phyloP scores from a whole-genome alignment of 148 eudicot genomes.

The Rhododendron williamsianum region DNA sequence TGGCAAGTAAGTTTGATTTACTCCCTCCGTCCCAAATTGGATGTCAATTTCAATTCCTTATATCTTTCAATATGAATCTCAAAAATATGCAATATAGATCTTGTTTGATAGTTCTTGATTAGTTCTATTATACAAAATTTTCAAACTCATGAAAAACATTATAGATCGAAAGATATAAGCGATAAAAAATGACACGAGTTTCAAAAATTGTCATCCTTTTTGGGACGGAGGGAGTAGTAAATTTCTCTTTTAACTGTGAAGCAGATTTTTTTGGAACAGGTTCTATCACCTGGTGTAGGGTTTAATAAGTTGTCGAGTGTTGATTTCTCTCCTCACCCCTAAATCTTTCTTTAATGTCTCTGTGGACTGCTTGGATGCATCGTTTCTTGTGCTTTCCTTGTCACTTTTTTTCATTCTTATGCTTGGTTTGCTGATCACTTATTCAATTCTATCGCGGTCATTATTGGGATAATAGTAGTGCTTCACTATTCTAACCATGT shows the following conservation, averaged over 20 bases:
- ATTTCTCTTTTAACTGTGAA: background rate
- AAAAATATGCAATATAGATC: too few relatives aligned
- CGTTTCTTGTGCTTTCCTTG: too few relatives aligned
- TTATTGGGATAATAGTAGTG: background rate
- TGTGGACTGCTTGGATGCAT: background rate
- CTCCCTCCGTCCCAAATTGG: too few relatives aligned
- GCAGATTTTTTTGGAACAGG: background rate
- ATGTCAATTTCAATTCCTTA: too few relatives aligned
- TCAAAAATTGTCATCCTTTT: too few relatives aligned
- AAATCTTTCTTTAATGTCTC: background rate
- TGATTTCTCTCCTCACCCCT: background rate
- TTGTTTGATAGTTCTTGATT: too few relatives aligned
- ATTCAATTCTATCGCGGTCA: background rate
- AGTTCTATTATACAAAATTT: too few relatives aligned
- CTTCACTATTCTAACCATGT: background rate
- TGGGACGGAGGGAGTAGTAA: too few relatives aligned
- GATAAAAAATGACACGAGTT: too few relatives aligned
- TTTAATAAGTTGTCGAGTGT: background rate
- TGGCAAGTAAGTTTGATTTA: background rate
- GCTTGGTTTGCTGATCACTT: background rate
- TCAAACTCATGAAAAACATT: too few relatives aligned
- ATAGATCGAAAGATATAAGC: too few relatives aligned
- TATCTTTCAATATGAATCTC: too few relatives aligned
- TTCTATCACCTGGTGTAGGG: background rate
- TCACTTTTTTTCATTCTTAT: background rate